Evolutionary conservation across 331 rosid genomes (phyloP), one percentile per base, ranked within the genome.

Genomic region (Telfairia occidentalis): DNA sequence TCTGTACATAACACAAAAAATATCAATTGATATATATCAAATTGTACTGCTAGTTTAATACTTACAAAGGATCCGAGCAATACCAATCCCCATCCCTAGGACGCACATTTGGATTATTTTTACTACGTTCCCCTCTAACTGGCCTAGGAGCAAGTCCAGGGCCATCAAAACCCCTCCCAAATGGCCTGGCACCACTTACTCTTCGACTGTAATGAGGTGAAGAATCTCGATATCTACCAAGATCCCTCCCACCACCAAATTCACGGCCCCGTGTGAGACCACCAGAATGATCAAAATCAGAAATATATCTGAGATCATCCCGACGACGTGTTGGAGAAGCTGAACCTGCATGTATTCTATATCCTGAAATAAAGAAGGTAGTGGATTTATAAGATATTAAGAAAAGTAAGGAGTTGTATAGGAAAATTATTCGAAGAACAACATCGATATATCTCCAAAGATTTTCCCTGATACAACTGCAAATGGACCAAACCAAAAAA

Each of bases 21-120:
- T n/a, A 21, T 42, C 73, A 30, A 11, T 45, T 24, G 24, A 52
- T 55, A 7, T 42, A 11, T 23, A 59, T n/a, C 21, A 78, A 26
- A 29, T 8, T 34, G 63, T 76, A 55, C 13, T 26, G 79, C 32
- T 19, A 40, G 49, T 4, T 76, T 30, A 24, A 81, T 40, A 81
- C 97, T 87, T 82, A 94, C 98, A 73, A 2, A 40, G 90, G 86
- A 85, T 94, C 97, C 2, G 91, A 65, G 80, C 98, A 94, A 77
- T 84, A 24, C 98, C 98, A 94, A 76, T 94, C 98, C 64, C 97
- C 98, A 19, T 88, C 89, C 83, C 98, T 86, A 70, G 96, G 98
- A 38, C 90, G 96, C 75, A 94, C 96, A 81, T 89, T 94, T 35
- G 97, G 95, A 82, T 94, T 89, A 78, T 88, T 91, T 82, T 93